Evolutionary conservation across 352 stramenopile genomes (phyloP), one percentile per base, ranked within the genome.

Genomic region (Phytophthora tubulina): DNA sequence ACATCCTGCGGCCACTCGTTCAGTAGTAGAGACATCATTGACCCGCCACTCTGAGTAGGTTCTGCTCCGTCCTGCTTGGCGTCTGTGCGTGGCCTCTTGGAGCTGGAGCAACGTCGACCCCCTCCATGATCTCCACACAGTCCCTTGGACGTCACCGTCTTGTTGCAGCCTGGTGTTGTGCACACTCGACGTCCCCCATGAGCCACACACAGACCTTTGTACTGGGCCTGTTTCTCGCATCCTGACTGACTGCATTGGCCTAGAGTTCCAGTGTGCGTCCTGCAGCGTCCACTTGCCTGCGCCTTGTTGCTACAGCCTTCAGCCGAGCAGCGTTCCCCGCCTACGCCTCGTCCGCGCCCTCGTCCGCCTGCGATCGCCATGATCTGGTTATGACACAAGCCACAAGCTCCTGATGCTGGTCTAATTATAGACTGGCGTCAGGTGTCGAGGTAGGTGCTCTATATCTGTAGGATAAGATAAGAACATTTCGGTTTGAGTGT

Each of bases 21-120:
- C 59, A 73, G 9, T 17, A 68, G 41, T n/a, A 73, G 41, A 21
- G 65, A 73, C 58, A 73, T 68, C 65, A 73, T 73, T 7, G 65
- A 73, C n/a, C 27, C 46, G 30, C 42, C 41, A 35, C 14, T 38
- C 13, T 31, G 30, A 17, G 14, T 39, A 46, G 21, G 21, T 27
- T 27, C 51, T n/a, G 51, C 33, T 3, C 31, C 44, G 15, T 53
- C 42, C 15, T 45, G 42, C 41, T 63, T 52, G 21, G 21, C 21
- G 21, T 27, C 21, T 27, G 21, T 27, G 21, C 21, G 21, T 27
- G 21, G 21, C 21, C 21, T 27, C 21, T 27, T 27, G 21, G 21
- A 27, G 21, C 1, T 27, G 21, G 21, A 27, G 21, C 21, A 1
- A 8, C 51, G 56, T 32, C 65, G 21, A 1, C 65, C 58, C n/a